Conservation (phyloP, 108 stramenopile genomes). For the Chaetoceros tenuissimus region DNA sequence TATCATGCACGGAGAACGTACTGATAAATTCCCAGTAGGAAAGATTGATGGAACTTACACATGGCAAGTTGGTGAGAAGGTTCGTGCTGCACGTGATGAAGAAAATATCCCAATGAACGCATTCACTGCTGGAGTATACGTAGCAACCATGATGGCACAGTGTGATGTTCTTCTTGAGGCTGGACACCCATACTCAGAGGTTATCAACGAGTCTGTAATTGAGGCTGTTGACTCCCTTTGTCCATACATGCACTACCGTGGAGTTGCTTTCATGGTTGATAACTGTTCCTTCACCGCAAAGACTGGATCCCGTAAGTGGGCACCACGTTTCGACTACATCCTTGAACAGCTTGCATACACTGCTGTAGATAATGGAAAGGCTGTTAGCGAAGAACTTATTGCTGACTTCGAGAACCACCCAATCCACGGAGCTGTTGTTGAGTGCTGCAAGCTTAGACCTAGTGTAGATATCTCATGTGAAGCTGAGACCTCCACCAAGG, state of each 20-base stretch:
- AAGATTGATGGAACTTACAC: slow-evolving; percentile 98
- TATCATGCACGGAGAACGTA: slow-evolving; percentile 92
- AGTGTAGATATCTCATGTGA: slow-evolving; percentile 92
- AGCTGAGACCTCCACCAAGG: slow-evolving; percentile 89
- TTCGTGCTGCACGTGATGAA: slow-evolving; percentile 89
- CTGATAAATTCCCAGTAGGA: slow-evolving; percentile 89
- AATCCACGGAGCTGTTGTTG: slow-evolving; percentile 90
- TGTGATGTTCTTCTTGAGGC: slow-evolving; percentile 94
- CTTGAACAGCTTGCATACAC: slow-evolving; percentile 97
- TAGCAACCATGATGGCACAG: slow-evolving; percentile 99
- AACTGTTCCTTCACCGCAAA: slow-evolving; percentile 99
- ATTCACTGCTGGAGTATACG: slow-evolving; percentile 97
- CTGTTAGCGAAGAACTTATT: slow-evolving; percentile 82
- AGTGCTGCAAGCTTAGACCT: slow-evolving; percentile 95
- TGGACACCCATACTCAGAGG: slow-evolving; percentile 97
- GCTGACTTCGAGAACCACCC: slow-evolving; percentile 84
- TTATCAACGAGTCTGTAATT: slow-evolving; percentile 98
- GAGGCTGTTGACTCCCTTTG: slow-evolving; percentile 97
- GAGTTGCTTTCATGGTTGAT: slow-evolving; percentile 98
- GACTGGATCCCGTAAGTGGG: slow-evolving; percentile 97
- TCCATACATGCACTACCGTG: slow-evolving; percentile 99
- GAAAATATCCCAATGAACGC: slow-evolving; percentile 96
- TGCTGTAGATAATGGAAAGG: slow-evolving; percentile 88
- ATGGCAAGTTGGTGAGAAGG: slow-evolving; percentile 94
- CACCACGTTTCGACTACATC: slow-evolving; percentile 98